A percentile compares a stretch with the other conserved stretches of the same genome.
Evolutionary conservation across 23 red algal species (phyloP).

Genomic region (Pyropia haitanensis): DNA sequence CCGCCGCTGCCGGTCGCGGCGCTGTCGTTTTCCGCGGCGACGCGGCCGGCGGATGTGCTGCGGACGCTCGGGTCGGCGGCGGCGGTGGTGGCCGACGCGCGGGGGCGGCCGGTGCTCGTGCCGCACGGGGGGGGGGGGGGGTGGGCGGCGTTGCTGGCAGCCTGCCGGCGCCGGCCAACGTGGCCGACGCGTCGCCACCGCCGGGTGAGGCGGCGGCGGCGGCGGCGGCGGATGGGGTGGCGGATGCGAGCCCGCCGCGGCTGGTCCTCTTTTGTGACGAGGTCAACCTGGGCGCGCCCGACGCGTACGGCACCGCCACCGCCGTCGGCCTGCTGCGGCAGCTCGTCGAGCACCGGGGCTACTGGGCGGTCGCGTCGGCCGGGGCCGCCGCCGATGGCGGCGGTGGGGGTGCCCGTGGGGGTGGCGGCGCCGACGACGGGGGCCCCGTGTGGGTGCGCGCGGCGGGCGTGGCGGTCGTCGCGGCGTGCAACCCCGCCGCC

Average conservation of each 20-base stretch:
- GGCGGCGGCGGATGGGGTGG: no score
- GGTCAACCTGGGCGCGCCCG: slow-evolving; percentile 51
- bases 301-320: slow-evolving; percentile 32
- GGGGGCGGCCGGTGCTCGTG: no score
- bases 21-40: slow-evolving; percentile 48
- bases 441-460: slow-evolving; percentile 28
- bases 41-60: slow-evolving; percentile 26
- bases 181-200: no score
- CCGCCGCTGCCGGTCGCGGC: slow-evolving; percentile 30
- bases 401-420: no score
- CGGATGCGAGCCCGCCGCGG: neutral
- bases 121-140: no score
- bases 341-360: slow-evolving; percentile 38
- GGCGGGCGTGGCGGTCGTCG: slow-evolving; percentile 40
- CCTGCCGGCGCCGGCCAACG: no score
- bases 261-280: slow-evolving; percentile 70
- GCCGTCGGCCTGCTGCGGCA: slow-evolving; percentile 20
- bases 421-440: neutral
- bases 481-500: slow-evolving; percentile 54
- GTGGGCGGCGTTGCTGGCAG: no score
- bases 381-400: no score
- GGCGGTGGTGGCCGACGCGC: no score
- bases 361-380: slow-evolving; percentile 5
- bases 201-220: no score
- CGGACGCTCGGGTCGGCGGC: no score